Percentiles rank a stretch among this genome's conserved stretches.
Conservation (phyloP, 257 asterid species). For the Datura wrightii region DNA sequence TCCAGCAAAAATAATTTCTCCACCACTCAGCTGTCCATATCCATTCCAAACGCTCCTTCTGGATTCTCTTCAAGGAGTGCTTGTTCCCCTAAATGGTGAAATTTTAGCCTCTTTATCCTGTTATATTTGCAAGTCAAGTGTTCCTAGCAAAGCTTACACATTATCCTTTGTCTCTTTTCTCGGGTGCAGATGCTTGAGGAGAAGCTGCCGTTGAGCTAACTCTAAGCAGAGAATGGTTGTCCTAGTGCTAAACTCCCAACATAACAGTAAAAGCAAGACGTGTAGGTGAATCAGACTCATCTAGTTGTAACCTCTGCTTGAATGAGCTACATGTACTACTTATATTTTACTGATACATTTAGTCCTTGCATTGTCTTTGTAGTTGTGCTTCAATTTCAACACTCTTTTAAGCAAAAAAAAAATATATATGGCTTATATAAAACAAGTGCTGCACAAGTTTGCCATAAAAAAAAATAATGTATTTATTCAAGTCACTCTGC, state of each 20-base stretch:
- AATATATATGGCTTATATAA: background rate
- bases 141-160: background rate
- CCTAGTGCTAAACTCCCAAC: background rate
- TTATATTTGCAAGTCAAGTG: background rate
- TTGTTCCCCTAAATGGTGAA: slow-evolving; percentile 69
- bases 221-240: background rate
- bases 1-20: slow-evolving; percentile 46
- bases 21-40: slow-evolving; percentile 78
- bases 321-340: slow-evolving; percentile 24
- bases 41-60: slow-evolving; percentile 70
- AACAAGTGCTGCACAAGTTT: background rate
- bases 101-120: background rate
- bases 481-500: slow-evolving; percentile 14
- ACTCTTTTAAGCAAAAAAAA: slow-evolving; percentile 4
- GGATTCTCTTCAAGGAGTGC: slow-evolving; percentile 64
- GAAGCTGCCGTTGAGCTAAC: background rate
- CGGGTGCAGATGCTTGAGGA: background rate
- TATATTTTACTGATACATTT: background rate
- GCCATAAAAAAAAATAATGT: slow-evolving; percentile 23
- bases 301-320: background rate
- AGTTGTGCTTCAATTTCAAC: background rate
- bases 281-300: slow-evolving; percentile 18
- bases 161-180: background rate
- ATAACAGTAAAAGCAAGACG: background rate
- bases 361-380: slow-evolving; percentile 23